These are phyloP conservation scores for Leucogyrophana mollusca DNA, from an alignment of 768 basidiomycete species.

Conservation along the genomic window DNA sequence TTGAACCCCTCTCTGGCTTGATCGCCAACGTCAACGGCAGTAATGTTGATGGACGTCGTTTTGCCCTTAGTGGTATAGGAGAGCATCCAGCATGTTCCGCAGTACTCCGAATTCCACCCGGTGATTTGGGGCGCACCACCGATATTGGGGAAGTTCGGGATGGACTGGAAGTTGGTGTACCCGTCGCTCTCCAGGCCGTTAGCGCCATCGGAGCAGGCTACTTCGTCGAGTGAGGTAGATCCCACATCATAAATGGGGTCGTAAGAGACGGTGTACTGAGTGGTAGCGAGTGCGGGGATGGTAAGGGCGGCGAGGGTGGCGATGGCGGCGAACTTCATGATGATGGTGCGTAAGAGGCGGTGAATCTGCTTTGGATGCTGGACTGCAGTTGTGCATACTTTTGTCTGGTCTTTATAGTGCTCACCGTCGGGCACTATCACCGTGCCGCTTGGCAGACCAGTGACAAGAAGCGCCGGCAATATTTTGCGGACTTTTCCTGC, in stretches of 20 bases:
- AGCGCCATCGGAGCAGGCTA: slow-evolving; percentile 52
- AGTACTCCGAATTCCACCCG: slow-evolving; percentile 50
- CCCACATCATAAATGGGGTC: slow-evolving; percentile 51
- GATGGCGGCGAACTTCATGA: too few species aligned
- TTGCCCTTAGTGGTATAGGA: slow-evolving; percentile 39
- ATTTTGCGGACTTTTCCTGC: too few species aligned
- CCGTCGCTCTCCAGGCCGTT: slow-evolving; percentile 46
- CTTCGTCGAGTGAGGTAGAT: slow-evolving; percentile 35
- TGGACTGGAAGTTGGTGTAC: slow-evolving; percentile 47
- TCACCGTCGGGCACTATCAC: too few species aligned
- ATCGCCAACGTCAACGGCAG: slow-evolving; percentile 50
- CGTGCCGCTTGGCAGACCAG: too few species aligned
- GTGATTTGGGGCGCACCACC: slow-evolving; percentile 52
- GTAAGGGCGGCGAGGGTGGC: background rate
- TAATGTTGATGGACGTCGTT: slow-evolving; percentile 41
- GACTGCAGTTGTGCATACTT: too few species aligned
- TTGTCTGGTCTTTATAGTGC: too few species aligned
- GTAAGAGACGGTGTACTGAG: slow-evolving; percentile 32
- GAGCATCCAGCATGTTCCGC: slow-evolving; percentile 62
- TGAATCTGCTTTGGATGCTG: too few species aligned
- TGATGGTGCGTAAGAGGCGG: too few species aligned
- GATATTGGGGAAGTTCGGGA: slow-evolving; percentile 61
- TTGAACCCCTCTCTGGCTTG: slow-evolving; percentile 31
- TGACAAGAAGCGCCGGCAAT: too few species aligned
- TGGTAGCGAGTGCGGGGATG: slow-evolving; percentile 7